phyloP scores from a whole-genome alignment of 108 stramenopile species.

The Fistulifera solaris region DNA sequence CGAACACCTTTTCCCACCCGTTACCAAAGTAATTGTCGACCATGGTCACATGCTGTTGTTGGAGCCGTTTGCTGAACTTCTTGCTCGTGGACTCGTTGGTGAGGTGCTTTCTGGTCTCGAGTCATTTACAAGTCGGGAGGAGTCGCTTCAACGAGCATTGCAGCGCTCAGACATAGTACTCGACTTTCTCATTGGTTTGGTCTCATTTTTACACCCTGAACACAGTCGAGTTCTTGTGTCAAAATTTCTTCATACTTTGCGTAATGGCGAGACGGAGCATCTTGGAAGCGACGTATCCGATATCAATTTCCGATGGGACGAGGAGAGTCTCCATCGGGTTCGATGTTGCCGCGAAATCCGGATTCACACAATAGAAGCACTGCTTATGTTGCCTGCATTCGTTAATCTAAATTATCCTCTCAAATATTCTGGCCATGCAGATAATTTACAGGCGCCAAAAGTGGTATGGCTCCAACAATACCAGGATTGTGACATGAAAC shows the following conservation, averaged over 20 bases:
- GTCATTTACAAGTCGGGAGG: slow-evolving; percentile 12
- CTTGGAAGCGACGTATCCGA: slow-evolving; percentile 8
- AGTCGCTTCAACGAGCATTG: slow-evolving; percentile 28
- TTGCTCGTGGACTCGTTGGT: slow-evolving; percentile 50
- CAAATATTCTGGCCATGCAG: slow-evolving; percentile 22
- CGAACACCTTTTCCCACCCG: not conserved
- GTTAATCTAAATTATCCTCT: slow-evolving; percentile 64
- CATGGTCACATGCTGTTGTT: slow-evolving; percentile 53
- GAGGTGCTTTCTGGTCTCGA: slow-evolving; percentile 16
- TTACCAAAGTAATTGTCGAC: slow-evolving; percentile 46
- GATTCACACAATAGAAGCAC: slow-evolving; percentile 55
- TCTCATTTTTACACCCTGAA: slow-evolving; percentile 62
- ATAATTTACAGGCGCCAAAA: not conserved
- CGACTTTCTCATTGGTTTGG: slow-evolving; percentile 66
- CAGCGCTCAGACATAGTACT: slow-evolving; percentile 22
- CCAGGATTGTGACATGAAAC: slow-evolving; percentile 4
- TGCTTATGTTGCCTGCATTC: slow-evolving; percentile 60
- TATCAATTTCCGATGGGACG: slow-evolving; percentile 22
- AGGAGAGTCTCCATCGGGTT: slow-evolving; percentile 17
- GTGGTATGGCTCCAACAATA: not conserved
- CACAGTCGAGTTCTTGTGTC: slow-evolving; percentile 41
- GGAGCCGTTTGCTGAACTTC: slow-evolving; percentile 52
- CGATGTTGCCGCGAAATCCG: slow-evolving; percentile 60
- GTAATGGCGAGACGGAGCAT: slow-evolving; percentile 40
- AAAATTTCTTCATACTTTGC: slow-evolving; percentile 46